Evolutionary conservation across 306 rosid species (phyloP).

Genomic region (Vigna nakashimae): DNA sequence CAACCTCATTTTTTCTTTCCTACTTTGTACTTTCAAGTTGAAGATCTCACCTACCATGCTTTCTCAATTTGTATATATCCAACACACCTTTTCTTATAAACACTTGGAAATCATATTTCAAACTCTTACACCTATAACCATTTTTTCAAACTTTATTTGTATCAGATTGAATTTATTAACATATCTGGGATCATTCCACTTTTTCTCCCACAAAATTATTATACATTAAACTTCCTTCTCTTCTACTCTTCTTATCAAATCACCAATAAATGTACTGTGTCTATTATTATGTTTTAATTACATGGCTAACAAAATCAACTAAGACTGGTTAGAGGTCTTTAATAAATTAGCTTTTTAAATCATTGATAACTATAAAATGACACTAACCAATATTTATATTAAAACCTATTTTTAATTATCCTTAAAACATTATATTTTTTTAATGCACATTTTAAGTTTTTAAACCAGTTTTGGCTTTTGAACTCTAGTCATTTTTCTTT

Average conservation of each 20-base stretch:
- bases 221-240: not conserved
- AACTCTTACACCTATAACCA: not conserved
- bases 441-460: too few species aligned
- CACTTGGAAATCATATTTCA: not conserved
- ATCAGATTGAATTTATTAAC: conserved; percentile 1
- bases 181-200: not conserved
- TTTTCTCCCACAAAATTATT: not conserved
- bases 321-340: too few species aligned
- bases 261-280: not conserved
- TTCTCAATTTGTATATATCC: conserved; percentile 20
- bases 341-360: too few species aligned
- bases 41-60: conserved; percentile 38
- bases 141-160: not conserved
- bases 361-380: too few species aligned
- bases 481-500: too few species aligned
- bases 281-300: too few species aligned
- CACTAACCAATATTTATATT: too few species aligned
- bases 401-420: too few species aligned
- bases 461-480: too few species aligned
- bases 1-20: not conserved
- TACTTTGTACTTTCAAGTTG: conserved; percentile 15
- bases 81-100: not conserved
- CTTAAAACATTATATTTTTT: too few species aligned
- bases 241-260: not conserved
- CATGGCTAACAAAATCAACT: too few species aligned